A percentile compares a stretch with the other conserved stretches of the same genome.
These are phyloP conservation scores for Crithidia brevicula DNA, from an alignment of 208 protist species.

Conservation along the genomic window DNA sequence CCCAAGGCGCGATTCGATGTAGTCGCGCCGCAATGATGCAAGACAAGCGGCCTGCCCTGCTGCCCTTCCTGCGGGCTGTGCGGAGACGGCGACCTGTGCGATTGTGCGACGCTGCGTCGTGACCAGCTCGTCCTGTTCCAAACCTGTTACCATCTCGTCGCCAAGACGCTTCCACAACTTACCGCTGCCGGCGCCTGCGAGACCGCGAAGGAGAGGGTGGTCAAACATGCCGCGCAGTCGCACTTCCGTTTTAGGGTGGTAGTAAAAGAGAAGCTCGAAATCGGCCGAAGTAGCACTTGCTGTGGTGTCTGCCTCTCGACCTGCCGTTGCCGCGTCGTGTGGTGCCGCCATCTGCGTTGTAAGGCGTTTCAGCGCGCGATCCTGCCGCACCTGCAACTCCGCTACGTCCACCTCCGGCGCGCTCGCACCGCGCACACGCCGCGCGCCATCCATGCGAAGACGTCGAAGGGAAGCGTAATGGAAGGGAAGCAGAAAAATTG, in stretches of 20 bases:
- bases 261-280: constrained; percentile 21
- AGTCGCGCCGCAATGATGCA: constrained; percentile 11
- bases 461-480: constrained; percentile 42
- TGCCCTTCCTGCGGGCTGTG: not conserved
- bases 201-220: constrained; percentile 17
- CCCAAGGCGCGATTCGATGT: constrained; percentile 1
- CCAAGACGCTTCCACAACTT: constrained; percentile 16
- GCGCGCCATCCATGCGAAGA: constrained; percentile 17
- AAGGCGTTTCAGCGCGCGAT: constrained; percentile 17
- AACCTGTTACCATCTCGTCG: not conserved
- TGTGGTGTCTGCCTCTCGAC: not conserved
- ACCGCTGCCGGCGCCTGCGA: constrained; percentile 22
- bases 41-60: constrained; percentile 9
- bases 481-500: constrained; percentile 53
- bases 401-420: constrained; percentile 11
- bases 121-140: not conserved
- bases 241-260: constrained; percentile 17
- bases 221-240: constrained; percentile 21
- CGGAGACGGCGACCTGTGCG: not conserved
- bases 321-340: not conserved
- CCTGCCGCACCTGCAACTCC: constrained; percentile 2
- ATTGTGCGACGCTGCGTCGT: constrained; percentile 7
- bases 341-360: not conserved
- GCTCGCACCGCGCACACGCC: constrained; percentile 22
- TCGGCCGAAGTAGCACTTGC: constrained; percentile 3